Evolutionary conservation across 306 rosid species (phyloP), one percentile per base, ranked within the genome.

Genomic region (Vicia faba): DNA sequence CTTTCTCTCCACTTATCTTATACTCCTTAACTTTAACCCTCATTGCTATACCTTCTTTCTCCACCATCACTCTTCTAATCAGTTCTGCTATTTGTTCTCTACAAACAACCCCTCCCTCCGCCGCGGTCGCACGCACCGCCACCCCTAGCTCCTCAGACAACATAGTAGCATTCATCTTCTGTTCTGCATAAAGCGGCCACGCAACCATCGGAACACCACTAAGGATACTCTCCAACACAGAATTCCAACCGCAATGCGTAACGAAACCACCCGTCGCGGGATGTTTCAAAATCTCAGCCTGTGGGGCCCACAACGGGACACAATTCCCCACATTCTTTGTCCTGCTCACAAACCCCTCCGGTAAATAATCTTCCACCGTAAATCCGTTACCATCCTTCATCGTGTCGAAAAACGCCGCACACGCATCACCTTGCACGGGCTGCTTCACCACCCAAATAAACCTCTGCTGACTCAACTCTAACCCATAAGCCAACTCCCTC

Each of bases 141-240:
- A 82, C 83, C 0, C 89, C 82, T 0, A 84, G 15, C 65, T 86
- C 82, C 48, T 80, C 83, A 8, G 83, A 43, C 74, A 86, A 35
- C 73, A 81, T 1, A 0, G 61, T 1, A 0, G 88, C 86, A 49
- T 85, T 89, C 91, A 89, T 76, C 7, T 48, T 83, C 78, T 89
- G 93, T 72, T 89, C 91, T 0, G 91, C 75, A 4, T 84, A 81
- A 13, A 89, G 84, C 2, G 96, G 95, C 91, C 96, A 89, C 7
- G 81, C 86, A 9, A 87, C 82, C 84, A 84, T 83, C 0, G 86
- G 86, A 12, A 89, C 82, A 1, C 80, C 86, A 10, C 43, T 70
- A 5, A 35, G 3, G 1, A 85, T 33, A 46, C 91, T 82, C 72
- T 87, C 96, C 8, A 89, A 35, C 4, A 73, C 55, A 0, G 91